Percentiles rank a stretch among this genome's conserved stretches.
These are phyloP conservation scores for Fistulifera pelliculosa DNA, from an alignment of 108 stramenopile genomes.

Conservation along the genomic window DNA sequence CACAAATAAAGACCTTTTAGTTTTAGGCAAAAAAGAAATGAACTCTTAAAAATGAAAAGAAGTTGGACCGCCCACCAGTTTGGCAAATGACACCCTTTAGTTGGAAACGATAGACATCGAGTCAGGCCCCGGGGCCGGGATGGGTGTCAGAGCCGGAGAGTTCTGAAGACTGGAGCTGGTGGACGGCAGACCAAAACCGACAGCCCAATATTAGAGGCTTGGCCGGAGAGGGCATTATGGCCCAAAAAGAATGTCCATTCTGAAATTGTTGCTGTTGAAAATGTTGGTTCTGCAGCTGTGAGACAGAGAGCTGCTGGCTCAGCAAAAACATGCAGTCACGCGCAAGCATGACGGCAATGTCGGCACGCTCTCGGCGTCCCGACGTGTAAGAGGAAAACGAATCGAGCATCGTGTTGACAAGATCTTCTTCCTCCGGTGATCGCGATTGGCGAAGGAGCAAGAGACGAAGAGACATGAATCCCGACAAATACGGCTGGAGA, in stretches of 20 bases:
- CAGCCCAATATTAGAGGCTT: constrained; percentile 6
- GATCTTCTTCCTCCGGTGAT: constrained; percentile 54
- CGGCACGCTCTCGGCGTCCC: constrained; percentile 45
- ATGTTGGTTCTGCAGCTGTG: constrained; percentile 11
- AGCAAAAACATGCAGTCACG: constrained; percentile 78
- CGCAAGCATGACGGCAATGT: constrained; percentile 80
- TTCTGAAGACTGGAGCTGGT: constrained; percentile 28
- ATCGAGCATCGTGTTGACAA: constrained; percentile 59
- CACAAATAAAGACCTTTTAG: not conserved
- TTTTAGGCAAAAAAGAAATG: not conserved
- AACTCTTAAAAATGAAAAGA: constrained; percentile 4
- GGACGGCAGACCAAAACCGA: constrained; percentile 18
- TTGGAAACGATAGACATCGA: constrained; percentile 43
- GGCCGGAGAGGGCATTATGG: constrained; percentile 15
- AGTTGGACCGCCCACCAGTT: constrained; percentile 6
- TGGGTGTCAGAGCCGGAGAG: constrained; percentile 45
- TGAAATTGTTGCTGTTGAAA: constrained; percentile 19
- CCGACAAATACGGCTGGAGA: constrained; percentile 51
- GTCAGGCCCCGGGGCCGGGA: constrained; percentile 26
- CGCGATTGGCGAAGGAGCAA: constrained; percentile 47
- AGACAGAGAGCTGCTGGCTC: constrained; percentile 24
- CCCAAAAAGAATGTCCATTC: constrained; percentile 13
- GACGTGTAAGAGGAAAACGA: constrained; percentile 74
- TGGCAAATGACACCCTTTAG: constrained; percentile 4
- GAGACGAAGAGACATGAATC: constrained; percentile 77